A percentile compares a stretch with the other conserved stretches of the same genome.
Evolutionary conservation across 2,329 filamentous ascomycete genomes (phyloP).

Genomic region (Fusarium fujikuroi): DNA sequence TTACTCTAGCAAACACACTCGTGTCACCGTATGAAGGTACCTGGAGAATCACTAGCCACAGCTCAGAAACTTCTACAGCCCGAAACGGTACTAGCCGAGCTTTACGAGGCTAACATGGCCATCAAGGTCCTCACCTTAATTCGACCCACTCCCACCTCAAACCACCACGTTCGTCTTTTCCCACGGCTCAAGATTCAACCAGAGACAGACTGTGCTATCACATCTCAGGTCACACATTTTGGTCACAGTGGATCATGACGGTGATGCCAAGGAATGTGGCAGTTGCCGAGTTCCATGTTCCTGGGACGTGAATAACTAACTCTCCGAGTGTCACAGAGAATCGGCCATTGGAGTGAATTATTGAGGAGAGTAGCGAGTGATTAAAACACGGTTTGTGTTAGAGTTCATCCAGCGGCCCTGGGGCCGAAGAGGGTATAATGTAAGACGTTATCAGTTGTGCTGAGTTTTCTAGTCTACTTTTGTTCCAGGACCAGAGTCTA

Average conservation of each 20-base stretch:
- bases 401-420: slow-evolving; percentile 16
- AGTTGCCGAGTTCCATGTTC: slow-evolving; percentile 32
- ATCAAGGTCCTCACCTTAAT: slow-evolving; percentile 47
- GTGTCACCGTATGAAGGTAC: neutral
- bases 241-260: slow-evolving; percentile 10
- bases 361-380: slow-evolving; percentile 9
- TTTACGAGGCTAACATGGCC: slow-evolving; percentile 31
- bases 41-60: slow-evolving; percentile 24
- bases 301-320: slow-evolving; percentile 5
- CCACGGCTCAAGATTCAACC: neutral
- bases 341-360: neutral
- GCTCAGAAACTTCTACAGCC: neutral
- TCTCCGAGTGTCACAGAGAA: neutral
- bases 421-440: neutral
- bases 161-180: slow-evolving; percentile 3
- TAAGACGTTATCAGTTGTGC: slow-evolving; percentile 5
- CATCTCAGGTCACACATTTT: slow-evolving; percentile 1
- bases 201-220: neutral
- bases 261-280: slow-evolving; percentile 29
- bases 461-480: neutral
- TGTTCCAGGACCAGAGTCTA: neutral
- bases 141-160: slow-evolving; percentile 39
- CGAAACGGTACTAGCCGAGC: slow-evolving; percentile 6
- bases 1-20: neutral
- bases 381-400: neutral